Base-by-base conservation (phyloP, 2,329 filamentous ascomycete species). In the Tolypocladium guangdongense region DNA sequence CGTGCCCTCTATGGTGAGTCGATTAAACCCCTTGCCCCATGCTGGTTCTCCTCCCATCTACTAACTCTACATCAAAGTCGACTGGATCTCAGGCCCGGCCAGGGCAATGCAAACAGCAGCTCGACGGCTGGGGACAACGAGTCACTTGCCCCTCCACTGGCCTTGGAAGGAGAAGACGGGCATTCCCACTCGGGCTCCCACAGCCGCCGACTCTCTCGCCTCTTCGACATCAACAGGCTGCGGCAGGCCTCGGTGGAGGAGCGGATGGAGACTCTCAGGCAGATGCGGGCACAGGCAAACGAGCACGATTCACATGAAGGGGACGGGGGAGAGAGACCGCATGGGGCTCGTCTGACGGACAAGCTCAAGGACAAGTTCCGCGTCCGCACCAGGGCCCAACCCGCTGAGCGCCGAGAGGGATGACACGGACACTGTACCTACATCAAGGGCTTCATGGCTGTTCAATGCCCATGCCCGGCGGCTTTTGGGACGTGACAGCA, bases 1-100 rank as follows among this genome's bases (percentile, higher is more conserved):
- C 83, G 33, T 87, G 83, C 65, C 83, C 83, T 20, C 65, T 87
- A 55, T 87, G 83, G 83, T 86, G 72, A 73, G 80, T 72, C 49
- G 27, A 27, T 48, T 56, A 6, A 32, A 46, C 7, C 18, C 7
- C 11, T 35, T n/a, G n/a, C 8, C 36, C 20, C 36, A 47, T 35
- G 47, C 32, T 33, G 36, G 51, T n/a, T 45, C n/a, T 20, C 7
- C 5, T 52, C 8, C 39, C 35, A 11, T 24, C 33, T 20, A 50
- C 61, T 64, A 56, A 67, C 54, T n/a, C 16, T 33, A 27, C 32
- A 11, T 10, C 27, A 20, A 50, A 82, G 79, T 57, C 80, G 79
- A 51, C 73, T 81, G 52, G 78, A 82, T 60, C 73, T 82, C 20
- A 73, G 72, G 27, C 76, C 74, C 18, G 71, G 62, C 36, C 66